Evolutionary conservation across 352 stramenopile species (phyloP), one percentile per base, ranked within the genome.

Genomic region (Globisporangium splendens): DNA sequence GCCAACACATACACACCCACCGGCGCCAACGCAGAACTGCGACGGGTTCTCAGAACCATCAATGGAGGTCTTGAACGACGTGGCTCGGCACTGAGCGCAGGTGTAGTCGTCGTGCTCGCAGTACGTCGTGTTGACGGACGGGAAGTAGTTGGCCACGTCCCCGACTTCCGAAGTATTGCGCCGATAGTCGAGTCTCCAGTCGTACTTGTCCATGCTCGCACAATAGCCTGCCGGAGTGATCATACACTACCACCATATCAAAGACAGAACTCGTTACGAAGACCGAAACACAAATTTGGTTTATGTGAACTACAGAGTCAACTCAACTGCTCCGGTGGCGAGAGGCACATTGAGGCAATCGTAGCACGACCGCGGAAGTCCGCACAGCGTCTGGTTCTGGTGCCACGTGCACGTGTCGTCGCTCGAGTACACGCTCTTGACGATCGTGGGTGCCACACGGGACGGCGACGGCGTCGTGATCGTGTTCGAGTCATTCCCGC

Each of bases 211-310:
- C 11, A 87, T 84, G 28, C 65, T 75, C 12, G 76, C 73, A 58
- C 79, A 89, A 56, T 84, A 87, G 47, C 79, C 79, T 18, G 58
- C 70, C 4, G 72, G 70, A 1, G 77, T 73, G 56, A 89, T 74
- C 43, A 73, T 79, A 55, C 76, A 89, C 44, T 79, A 69, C 51
- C 70, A n/a, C 8, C 3, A 35, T 35, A 35, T 35, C 28, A 35
- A 35, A 35, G 7, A 35, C 28, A 35, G 28, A 35, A 35, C 28
- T 6, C 28, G 28, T 35, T 35, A 35, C 10, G 8, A 10, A 4
- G 10, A 10, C 28, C 28, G 28, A 35, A 35, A 35, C 8, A 35
- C 28, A 35, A 35, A 5, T 31, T 2, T 5, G 24, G 54, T 18
- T 41, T 33, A 46, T 22, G n/a, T 20, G 12, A 1, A 49, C 7